Conservation (phyloP, 192 early-diverging fungal genomes). For the Piromyces sp. region DNA sequence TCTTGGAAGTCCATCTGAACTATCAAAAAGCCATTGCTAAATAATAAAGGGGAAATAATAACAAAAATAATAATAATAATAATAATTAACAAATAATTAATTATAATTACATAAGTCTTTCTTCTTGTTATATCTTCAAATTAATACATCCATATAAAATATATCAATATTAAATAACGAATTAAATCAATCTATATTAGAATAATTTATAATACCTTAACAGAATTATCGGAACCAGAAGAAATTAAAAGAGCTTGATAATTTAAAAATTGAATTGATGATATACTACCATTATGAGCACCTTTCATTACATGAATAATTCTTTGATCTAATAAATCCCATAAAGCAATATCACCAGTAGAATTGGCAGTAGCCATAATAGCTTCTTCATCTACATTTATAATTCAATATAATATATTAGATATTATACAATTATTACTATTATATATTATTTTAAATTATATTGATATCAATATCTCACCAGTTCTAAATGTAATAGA, state of each 20-base stretch:
- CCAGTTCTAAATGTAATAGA: constrained; percentile 77
- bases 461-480: constrained; percentile 3
- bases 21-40: constrained; percentile 90
- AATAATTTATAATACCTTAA: too few relatives aligned
- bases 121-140: too few relatives aligned
- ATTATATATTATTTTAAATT: not conserved
- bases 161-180: too few relatives aligned
- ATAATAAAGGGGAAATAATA: too few relatives aligned
- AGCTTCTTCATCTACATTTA: constrained; percentile 43
- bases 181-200: too few relatives aligned
- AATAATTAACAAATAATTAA: too few relatives aligned
- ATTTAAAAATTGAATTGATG: constrained; percentile 58
- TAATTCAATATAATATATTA: too few relatives aligned
- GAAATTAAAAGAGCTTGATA: constrained; percentile 77
- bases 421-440: not conserved
- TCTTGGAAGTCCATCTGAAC: constrained; percentile 54
- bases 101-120: too few relatives aligned
- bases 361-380: constrained; percentile 83
- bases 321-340: constrained; percentile 70
- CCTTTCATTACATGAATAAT: constrained; percentile 64
- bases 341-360: constrained; percentile 73
- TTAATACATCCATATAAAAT: too few relatives aligned
- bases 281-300: constrained; percentile 64
- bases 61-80: too few relatives aligned
- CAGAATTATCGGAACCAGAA: constrained; percentile 73